Conservation (phyloP, 805 yeast genomes). For the Metschnikowia orientalis region DNA sequence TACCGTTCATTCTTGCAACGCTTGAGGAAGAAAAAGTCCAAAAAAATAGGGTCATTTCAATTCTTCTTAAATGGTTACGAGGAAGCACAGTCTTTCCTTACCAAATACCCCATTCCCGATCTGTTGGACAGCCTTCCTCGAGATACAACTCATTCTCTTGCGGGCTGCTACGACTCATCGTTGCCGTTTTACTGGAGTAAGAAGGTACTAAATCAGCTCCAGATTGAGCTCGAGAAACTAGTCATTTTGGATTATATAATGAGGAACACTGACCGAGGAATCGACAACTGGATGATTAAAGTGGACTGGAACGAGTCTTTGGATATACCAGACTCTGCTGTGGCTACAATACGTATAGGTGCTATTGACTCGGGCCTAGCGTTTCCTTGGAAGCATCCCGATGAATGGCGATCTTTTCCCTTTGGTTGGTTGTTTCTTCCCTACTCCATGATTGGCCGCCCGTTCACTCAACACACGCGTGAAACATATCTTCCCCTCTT, state of each 20-base stretch:
- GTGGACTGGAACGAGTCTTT: conserved; percentile 37
- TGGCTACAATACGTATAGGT: conserved; percentile 45
- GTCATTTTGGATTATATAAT: conserved; percentile 68
- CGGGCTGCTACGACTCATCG: conserved; percentile 3
- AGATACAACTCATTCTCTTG: not conserved
- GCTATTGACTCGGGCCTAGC: conserved; percentile 75
- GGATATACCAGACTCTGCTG: not conserved
- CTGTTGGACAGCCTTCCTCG: conserved; percentile 16
- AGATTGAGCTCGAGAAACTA: conserved; percentile 61
- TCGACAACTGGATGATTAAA: conserved; percentile 75
- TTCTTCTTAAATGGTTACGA: conserved; percentile 53
- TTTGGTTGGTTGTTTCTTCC: conserved; percentile 77
- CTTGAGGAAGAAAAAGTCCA: conserved; percentile 9
- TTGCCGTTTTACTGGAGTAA: conserved; percentile 50
- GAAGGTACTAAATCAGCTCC: conserved; percentile 44
- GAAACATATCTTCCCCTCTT: conserved; percentile 53
- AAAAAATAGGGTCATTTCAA: conserved; percentile 66
- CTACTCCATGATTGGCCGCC: conserved; percentile 57
- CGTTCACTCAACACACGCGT: conserved; percentile 55
- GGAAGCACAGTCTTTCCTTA: conserved; percentile 59
- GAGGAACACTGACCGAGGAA: conserved; percentile 70
- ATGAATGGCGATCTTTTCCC: conserved; percentile 76
- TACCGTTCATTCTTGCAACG: conserved; percentile 51
- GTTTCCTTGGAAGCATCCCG: conserved; percentile 80
- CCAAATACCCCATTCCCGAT: conserved; percentile 51